Evolutionary conservation across 768 basidiomycete species (phyloP).

Genomic region (Russula vinacea): DNA sequence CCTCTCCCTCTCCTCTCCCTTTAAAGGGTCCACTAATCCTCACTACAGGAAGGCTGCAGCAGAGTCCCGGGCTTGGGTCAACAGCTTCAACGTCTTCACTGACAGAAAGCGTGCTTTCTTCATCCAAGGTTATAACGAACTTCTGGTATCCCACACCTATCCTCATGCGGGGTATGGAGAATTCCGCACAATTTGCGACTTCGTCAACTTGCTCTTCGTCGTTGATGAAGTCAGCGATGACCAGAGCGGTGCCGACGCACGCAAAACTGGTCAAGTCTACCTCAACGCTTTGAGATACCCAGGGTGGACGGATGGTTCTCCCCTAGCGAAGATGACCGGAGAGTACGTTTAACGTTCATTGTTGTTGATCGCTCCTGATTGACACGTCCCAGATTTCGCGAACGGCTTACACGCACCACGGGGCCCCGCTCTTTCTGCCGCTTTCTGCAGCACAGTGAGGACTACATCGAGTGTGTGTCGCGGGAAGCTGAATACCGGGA

Average conservation of each 20-base stretch:
- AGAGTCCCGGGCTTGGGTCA: slow-evolving; percentile 63
- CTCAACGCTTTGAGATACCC: slow-evolving; percentile 55
- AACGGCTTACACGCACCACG: slow-evolving; percentile 46
- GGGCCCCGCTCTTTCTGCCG: slow-evolving; percentile 49
- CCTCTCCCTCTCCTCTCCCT: slow-evolving; percentile 43
- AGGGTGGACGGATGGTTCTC: slow-evolving; percentile 55
- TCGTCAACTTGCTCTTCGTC: slow-evolving; percentile 52
- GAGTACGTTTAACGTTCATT: slow-evolving; percentile 44
- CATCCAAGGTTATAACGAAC: slow-evolving; percentile 58
- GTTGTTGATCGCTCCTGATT: slow-evolving; percentile 1
- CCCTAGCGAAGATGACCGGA: slow-evolving; percentile 58
- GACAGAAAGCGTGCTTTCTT: slow-evolving; percentile 63
- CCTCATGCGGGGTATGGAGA: slow-evolving; percentile 58
- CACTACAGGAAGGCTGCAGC: slow-evolving; percentile 55
- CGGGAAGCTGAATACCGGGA: slow-evolving; percentile 64
- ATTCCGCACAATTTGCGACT: slow-evolving; percentile 63
- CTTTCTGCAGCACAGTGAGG: slow-evolving; percentile 53
- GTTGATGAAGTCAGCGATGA: slow-evolving; percentile 71
- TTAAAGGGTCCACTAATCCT: slow-evolving; percentile 54
- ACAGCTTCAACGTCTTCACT: slow-evolving; percentile 57
- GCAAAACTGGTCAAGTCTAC: slow-evolving; percentile 52
- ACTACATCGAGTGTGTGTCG: slow-evolving; percentile 58
- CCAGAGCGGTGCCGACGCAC: slow-evolving; percentile 57
- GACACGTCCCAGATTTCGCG: slow-evolving; percentile 47
- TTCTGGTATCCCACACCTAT: slow-evolving; percentile 62